Percentiles rank a stretch among this genome's conserved stretches.
Conservation (phyloP, 2,329 filamentous ascomycete species). For the Claviceps cyperi region DNA sequence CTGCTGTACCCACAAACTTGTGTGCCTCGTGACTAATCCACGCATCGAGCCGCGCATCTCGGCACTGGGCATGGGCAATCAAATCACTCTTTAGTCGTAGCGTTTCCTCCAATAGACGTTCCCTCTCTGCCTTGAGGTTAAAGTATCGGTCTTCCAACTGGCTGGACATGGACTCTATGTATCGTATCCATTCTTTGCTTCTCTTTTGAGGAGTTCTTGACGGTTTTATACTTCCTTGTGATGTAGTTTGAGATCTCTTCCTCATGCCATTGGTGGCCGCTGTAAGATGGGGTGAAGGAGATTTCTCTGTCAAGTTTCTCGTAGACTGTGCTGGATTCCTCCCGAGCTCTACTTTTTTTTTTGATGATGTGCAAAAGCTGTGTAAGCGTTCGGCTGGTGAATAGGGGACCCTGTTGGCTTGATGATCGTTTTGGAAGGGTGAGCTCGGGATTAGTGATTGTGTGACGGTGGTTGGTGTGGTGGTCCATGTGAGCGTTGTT, state of each 20-base stretch:
- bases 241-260: neutral
- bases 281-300: neutral
- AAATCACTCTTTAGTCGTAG: conserved; percentile 1
- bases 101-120: neutral
- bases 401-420: no score
- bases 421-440: neutral
- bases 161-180: neutral
- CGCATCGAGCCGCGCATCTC: neutral
- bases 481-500: neutral
- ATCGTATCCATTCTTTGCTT: conserved; percentile 1
- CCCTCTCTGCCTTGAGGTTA: neutral
- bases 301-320: neutral
- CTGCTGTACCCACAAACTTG: neutral
- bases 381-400: neutral
- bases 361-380: no score
- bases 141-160: neutral
- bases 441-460: neutral
- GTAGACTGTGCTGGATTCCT: neutral
- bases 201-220: neutral
- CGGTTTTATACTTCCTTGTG: neutral
- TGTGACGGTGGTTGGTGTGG: neutral
- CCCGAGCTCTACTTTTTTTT: no score
- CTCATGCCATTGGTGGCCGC: neutral
- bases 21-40: conserved; percentile 1
- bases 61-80: conserved; percentile 1